Evolutionary conservation across 2,329 filamentous ascomycete species (phyloP), one percentile per base, ranked within the genome.

Genomic region (Scedosporium aurantiacum): DNA sequence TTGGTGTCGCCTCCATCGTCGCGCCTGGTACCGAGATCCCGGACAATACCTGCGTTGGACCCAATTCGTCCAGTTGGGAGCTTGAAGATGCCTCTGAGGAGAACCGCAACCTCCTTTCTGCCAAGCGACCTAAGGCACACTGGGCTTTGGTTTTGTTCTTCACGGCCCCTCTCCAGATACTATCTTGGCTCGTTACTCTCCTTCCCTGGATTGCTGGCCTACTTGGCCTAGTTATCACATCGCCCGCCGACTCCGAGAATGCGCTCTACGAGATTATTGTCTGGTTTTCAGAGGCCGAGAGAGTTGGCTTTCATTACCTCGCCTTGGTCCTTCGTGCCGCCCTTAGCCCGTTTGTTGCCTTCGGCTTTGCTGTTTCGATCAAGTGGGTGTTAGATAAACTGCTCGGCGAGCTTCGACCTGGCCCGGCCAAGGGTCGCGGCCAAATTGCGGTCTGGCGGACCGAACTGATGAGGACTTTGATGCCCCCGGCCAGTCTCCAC

Each of bases 1-100:
- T 83, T 4, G 80, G 81, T 5, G 65, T 77, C 2, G 72, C 76
- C 3, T 78, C 80, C 0, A 75, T 81, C 54, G 68, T 84, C 2
- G 78, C 81, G 0, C 75, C 82, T 1, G 81, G 81, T 1, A 75
- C 79, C 0, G 68, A 64, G 5, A 65, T 84, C 1, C 79, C 80
- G 0, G 73, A 76, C 4, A 72, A 77, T 62, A 76, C 76, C 2
- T 83, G 78, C 68, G 78, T 84, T 27, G 81, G 82, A 0, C 75
- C 79, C 6, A 83, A 82, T 68, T 82, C 80, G 0, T 83, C 81
- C 0, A 82, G 79, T 66, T 82, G 81, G 79, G 82, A 84, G 65
- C 69, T 77, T 25, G 67, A 74, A 23, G 78, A 80, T 63, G 75
- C 75, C 1, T 71, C 73, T 10, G 78, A 82, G 65, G 68, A 71